Base-by-base conservation (phyloP, 2,329 filamentous ascomycete genomes). In the Ceratocystis colombiana region DNA sequence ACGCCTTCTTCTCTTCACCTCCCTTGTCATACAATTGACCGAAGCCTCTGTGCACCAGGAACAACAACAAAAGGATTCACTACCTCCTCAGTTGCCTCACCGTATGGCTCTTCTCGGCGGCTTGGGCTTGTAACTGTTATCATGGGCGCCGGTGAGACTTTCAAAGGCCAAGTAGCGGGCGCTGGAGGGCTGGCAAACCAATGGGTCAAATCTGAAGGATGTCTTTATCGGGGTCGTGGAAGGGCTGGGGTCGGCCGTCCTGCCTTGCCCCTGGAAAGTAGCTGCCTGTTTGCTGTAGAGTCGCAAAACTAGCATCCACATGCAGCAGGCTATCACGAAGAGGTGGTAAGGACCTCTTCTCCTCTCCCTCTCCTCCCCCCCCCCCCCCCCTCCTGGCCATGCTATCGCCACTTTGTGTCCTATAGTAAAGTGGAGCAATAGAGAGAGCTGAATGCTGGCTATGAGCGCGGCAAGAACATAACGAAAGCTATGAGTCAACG, bases 21-120 rank as follows among this genome's bases (percentile, higher is more conserved):
- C 12, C 25, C 17, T 33, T 57, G 53, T 20, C 53, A 30, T 30
- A 8, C 15, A 57, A 37, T 30, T 20, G 53, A 57, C 53, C 53
- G 28, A 30, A 33, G 53, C 28, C 25, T 59, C 53, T 59, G 15
- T 59, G 53, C 53, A 17, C 28, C 25, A 59, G 53, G 53, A 59
- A 59, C 22, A 59, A 25, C 45, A 25, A 37, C 33, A 50, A 22
- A 37, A 59, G 53, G 22, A 37, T 59, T 33, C 17, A 12, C 17
- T 20, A 1, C 46, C 20, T 20, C 12, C 5, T 22, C 5, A 57
- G 53, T 57, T 33, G 53, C 53, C 7, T 33, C 48, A 30, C 53
- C 28, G 28, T 59, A 33, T 17, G 5, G 17, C 6, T 8, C 7
- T 25, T 25, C 2, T 7, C 46, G 12, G 15, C 28, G 33, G 3